Conservation (phyloP, 2,329 filamentous ascomycete species). For the Tolypocladium cylindrosporum region DNA sequence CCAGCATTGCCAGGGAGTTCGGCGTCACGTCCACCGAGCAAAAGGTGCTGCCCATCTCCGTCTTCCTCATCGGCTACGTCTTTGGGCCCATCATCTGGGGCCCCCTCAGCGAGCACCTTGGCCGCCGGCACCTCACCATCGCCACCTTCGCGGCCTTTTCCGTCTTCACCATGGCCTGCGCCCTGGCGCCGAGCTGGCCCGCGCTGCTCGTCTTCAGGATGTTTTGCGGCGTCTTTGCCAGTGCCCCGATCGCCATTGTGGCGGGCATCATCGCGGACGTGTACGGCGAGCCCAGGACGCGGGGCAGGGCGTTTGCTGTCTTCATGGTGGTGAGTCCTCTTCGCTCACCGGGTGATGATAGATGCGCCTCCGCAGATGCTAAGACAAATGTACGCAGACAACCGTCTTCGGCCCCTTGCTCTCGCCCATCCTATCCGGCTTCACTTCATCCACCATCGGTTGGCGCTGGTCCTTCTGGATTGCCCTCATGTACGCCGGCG, state of each 20-base stretch:
- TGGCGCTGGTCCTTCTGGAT: constrained; percentile 69
- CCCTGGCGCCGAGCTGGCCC: constrained; percentile 37
- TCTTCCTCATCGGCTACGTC: constrained; percentile 56
- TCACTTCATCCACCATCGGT: constrained; percentile 43
- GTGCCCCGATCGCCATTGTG: constrained; percentile 48
- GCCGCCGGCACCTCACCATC: constrained; percentile 35
- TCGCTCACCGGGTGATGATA: background rate
- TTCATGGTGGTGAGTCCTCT: constrained; percentile 46
- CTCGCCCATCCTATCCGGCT: constrained; percentile 56
- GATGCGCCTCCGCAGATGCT: background rate
- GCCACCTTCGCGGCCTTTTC: constrained; percentile 33
- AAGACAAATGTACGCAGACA: constrained; percentile 22
- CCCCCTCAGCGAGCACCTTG: constrained; percentile 54
- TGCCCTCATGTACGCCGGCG: constrained; percentile 56
- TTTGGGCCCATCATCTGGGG: constrained; percentile 53
- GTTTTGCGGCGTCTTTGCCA: constrained; percentile 38
- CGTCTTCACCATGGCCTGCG: constrained; percentile 41
- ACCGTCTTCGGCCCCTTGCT: constrained; percentile 59
- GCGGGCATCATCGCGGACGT: constrained; percentile 55
- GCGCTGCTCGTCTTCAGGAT: constrained; percentile 46
- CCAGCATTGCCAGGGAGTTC: constrained; percentile 48
- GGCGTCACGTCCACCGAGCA: constrained; percentile 36
- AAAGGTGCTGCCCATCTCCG: constrained; percentile 47
- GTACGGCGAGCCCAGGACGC: constrained; percentile 36
- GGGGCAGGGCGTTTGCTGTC: constrained; percentile 50